phyloP scores from a whole-genome alignment of 805 yeast species.

The Metschnikowia bowlesiae region DNA sequence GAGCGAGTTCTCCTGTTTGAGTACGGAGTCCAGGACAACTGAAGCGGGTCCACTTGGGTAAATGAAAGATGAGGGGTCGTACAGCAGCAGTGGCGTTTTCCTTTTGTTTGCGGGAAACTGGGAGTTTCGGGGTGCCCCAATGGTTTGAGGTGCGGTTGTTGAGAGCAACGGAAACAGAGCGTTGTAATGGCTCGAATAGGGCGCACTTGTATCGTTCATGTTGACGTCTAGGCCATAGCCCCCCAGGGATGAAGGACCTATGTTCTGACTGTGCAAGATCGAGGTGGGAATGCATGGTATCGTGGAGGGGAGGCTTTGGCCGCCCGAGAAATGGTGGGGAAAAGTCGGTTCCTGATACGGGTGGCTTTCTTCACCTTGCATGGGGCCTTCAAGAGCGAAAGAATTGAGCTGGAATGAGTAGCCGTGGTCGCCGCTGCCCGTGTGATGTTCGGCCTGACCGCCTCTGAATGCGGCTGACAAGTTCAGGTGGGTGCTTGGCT shows the following conservation, averaged over 20 bases:
- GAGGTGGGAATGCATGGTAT: slow-evolving; percentile 4
- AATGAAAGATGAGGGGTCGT: slow-evolving; percentile 12
- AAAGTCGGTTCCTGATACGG: background rate
- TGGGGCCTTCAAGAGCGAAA: slow-evolving; percentile 45
- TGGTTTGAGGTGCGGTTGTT: slow-evolving; percentile 9
- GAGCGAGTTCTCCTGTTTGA: slow-evolving; percentile 25
- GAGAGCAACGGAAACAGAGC: slow-evolving; percentile 5
- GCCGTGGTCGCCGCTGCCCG: slow-evolving; percentile 7
- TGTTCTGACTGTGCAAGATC: background rate
- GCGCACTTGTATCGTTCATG: background rate
- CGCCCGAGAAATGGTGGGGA: background rate
- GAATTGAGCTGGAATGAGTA: slow-evolving; percentile 42
- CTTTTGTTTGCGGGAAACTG: slow-evolving; percentile 9
- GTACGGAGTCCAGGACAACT: slow-evolving; percentile 10
- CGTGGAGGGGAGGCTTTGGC: slow-evolving; percentile 1
- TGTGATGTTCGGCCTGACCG: background rate
- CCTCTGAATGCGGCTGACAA: slow-evolving; percentile 18
- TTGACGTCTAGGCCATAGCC: background rate
- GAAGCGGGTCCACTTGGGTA: slow-evolving; percentile 11
- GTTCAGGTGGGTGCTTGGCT: slow-evolving; percentile 12
- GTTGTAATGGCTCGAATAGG: background rate
- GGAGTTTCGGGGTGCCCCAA: slow-evolving; percentile 6
- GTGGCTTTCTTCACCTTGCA: background rate
- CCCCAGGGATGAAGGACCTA: background rate
- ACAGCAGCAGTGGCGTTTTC: slow-evolving; percentile 18